Percentiles rank a stretch among this genome's conserved stretches.
Evolutionary conservation across 2,329 filamentous ascomycete species (phyloP).

Genomic region (Ascochyta clinopodiicola): DNA sequence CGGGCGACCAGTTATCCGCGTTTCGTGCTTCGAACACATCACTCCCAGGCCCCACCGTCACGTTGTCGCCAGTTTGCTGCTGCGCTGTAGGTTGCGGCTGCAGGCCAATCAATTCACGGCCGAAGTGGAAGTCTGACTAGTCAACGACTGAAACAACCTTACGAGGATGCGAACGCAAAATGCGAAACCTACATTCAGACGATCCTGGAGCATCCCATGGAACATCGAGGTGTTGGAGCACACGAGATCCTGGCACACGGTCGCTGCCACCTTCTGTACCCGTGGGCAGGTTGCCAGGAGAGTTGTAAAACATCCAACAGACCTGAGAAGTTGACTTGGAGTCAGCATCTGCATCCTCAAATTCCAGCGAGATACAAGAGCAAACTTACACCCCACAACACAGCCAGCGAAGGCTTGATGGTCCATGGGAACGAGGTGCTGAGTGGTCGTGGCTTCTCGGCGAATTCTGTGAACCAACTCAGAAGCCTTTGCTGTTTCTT

Average conservation of each 20-base stretch:
- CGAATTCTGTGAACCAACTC: conserved; percentile 52
- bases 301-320: conserved; percentile 51
- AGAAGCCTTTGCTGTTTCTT: conserved; percentile 44
- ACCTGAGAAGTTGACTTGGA: conserved; percentile 20
- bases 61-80: conserved; percentile 27
- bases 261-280: conserved; percentile 21
- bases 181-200: conserved; percentile 44
- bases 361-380: neutral
- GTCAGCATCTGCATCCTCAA: neutral
- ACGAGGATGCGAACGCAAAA: conserved; percentile 17
- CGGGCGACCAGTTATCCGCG: conserved; percentile 37
- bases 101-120: conserved; percentile 37
- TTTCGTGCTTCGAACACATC: conserved; percentile 41
- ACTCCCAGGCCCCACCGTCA: conserved; percentile 23
- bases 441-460: conserved; percentile 47
- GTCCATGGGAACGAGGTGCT: conserved; percentile 53
- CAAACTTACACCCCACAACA: conserved; percentile 49
- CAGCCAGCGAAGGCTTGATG: conserved; percentile 52
- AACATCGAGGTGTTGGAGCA: conserved; percentile 38
- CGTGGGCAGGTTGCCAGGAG: conserved; percentile 9
- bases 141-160: conserved; percentile 38
- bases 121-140: conserved; percentile 42
- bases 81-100: conserved; percentile 36
- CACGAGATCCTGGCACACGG: conserved; percentile 32
- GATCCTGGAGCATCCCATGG: conserved; percentile 38